Conservation (phyloP, 148 eudicot genomes). For the Camellia japonica region DNA sequence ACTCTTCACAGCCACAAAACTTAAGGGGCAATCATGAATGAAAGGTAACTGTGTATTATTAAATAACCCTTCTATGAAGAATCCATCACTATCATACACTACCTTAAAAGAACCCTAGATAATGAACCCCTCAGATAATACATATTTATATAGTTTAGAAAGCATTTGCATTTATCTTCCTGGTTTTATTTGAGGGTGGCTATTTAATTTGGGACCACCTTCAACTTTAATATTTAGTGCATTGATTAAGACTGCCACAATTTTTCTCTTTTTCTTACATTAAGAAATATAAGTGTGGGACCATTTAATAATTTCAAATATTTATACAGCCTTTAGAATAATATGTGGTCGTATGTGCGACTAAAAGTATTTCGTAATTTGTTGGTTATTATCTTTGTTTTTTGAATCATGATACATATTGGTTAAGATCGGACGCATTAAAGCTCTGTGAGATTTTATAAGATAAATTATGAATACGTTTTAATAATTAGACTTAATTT, state of each 20-base stretch:
- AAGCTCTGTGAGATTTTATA: too few species aligned
- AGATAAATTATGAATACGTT: too few species aligned
- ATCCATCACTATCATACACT: neutral
- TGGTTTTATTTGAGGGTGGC: constrained; percentile 14
- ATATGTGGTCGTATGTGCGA: neutral
- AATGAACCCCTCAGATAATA: constrained; percentile 18
- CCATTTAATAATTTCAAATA: neutral
- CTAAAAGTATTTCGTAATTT: too few species aligned
- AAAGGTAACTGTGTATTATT: neutral
- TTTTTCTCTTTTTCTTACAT: neutral
- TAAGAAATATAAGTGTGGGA: neutral
- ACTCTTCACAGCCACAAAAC: neutral
- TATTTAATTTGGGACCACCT: constrained; percentile 24
- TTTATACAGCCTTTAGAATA: too few species aligned
- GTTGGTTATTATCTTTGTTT: too few species aligned
- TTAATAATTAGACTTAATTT: too few species aligned
- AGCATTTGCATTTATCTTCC: constrained; percentile 7
- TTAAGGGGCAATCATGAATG: neutral
- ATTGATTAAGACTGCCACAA: neutral
- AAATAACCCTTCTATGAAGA: neutral
- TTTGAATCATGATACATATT: too few species aligned
- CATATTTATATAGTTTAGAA: neutral
- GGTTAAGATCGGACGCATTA: too few species aligned
- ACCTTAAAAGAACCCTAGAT: neutral
- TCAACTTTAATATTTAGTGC: neutral